A percentile compares a stretch with the other conserved stretches of the same genome.
These are phyloP conservation scores for Salix exigua DNA, from an alignment of 345 rosid genomes.

Conservation along the genomic window DNA sequence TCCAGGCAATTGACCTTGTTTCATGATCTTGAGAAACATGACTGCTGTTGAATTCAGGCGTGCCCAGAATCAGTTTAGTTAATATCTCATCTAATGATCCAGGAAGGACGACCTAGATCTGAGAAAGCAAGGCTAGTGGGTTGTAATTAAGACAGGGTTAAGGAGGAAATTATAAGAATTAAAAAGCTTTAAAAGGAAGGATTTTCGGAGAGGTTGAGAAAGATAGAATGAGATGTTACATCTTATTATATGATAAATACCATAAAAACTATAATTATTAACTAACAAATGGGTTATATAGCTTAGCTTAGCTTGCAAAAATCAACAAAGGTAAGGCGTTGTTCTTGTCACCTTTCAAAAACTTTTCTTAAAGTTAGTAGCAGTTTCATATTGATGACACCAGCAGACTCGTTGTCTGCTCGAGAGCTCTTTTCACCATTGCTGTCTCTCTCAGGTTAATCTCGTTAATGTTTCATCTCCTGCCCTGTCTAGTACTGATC, in stretches of 20 bases:
- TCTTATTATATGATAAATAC: conserved; percentile 14
- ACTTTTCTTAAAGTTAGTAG: not conserved
- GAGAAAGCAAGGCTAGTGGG: not conserved
- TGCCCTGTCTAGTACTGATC: not conserved
- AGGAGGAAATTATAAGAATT: not conserved
- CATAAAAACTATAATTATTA: not conserved
- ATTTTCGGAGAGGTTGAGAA: conserved; percentile 4
- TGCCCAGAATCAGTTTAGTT: not conserved
- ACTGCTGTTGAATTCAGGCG: not conserved
- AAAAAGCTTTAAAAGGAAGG: conserved; percentile 45
- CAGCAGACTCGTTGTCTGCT: conserved; percentile 22
- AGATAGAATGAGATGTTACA: conserved; percentile 39
- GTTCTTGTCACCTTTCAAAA: not conserved
- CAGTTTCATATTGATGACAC: not conserved
- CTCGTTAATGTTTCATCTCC: not conserved
- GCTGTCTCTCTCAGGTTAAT: conserved; percentile 25
- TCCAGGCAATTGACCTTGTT: conserved; percentile 5
- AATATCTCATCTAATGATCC: not conserved
- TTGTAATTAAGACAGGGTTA: not conserved
- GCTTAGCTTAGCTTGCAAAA: conserved; percentile 49
- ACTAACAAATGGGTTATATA: conserved; percentile 12
- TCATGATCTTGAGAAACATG: not conserved
- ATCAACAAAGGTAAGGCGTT: conserved; percentile 21
- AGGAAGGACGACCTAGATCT: not conserved
- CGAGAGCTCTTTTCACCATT: conserved; percentile 28